Evolutionary conservation across 495 filamentous ascomycete species (phyloP), one percentile per base, ranked within the genome.

Genomic region (Xylaria curta): DNA sequence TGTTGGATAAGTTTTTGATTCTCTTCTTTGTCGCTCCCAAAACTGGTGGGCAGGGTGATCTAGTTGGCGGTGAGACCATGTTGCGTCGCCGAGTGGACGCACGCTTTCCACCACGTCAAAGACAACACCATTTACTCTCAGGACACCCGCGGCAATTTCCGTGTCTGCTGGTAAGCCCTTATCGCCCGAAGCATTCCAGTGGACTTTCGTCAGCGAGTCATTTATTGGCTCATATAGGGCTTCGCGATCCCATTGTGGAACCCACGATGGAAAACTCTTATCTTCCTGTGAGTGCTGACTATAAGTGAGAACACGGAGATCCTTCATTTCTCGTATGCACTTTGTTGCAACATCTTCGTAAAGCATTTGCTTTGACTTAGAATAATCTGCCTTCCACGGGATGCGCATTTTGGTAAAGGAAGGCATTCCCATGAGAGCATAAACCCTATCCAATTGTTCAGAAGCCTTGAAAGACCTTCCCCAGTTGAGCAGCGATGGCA

Each of bases 251-350:
- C 49, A 53, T 12, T 53, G 49, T 1, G 49, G 49, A 53, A 21
- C 49, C 49, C 49, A 53, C 8, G 49, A 53, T 19, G 49, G 49
- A n/a, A 53, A 21, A 53, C 19, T 24, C 6, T 53, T n/a, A 10
- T 24, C 49, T 4, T 53, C 49, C 19, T 24, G 8, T 6, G 19
- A 53, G 10, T 53, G 49, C 9, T 53, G 49, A 4, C 49, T 53
- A 8, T 53, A 53, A n/a, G 49, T n/a, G 49, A 53, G 49, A 12
- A 53, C 49, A 24, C 49, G 49, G n/a, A 53, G 49, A 53, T 53
- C 7, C 19, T 53, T n/a, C 49, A 53, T 53, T 0, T 53, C 4
- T 17, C 10, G 49, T n/a, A 53, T 53, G 49, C 49, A 53, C 4
- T 19, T n/a, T 26, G 19, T 53, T 8, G 49, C n/a, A 53, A 53